These are phyloP conservation scores for Raffaelea arxii DNA, from an alignment of 2,329 filamentous ascomycete genomes.

Conservation along the genomic window DNA sequence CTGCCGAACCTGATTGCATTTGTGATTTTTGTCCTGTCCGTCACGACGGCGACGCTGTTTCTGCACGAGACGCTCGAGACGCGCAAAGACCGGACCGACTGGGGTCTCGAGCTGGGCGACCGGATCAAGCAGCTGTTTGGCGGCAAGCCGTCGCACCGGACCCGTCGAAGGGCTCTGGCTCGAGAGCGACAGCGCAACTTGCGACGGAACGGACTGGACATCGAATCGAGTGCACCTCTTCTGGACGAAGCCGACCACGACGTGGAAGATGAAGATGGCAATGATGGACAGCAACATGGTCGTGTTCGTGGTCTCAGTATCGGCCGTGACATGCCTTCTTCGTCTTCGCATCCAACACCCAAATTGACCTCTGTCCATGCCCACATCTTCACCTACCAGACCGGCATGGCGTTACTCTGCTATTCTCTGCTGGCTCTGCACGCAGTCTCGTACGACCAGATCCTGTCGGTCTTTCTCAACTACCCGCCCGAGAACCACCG, in stretches of 20 bases:
- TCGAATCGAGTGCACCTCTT: slow-evolving; percentile 47
- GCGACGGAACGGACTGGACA: too few relatives aligned
- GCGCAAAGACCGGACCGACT: slow-evolving; percentile 59
- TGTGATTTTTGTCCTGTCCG: slow-evolving; percentile 67
- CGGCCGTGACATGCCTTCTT: background rate
- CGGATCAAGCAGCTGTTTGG: slow-evolving; percentile 38
- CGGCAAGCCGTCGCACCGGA: slow-evolving; percentile 4
- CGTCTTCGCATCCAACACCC: background rate
- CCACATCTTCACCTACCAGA: slow-evolving; percentile 21
- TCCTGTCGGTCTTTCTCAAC: slow-evolving; percentile 82
- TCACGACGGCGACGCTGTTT: slow-evolving; percentile 66
- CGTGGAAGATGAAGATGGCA: background rate
- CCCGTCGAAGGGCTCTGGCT: too few relatives aligned
- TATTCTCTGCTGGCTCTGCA: slow-evolving; percentile 80
- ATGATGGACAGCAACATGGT: background rate
- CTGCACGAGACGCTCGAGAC: slow-evolving; percentile 74
- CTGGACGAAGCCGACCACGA: slow-evolving; percentile 20
- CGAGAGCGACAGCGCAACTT: too few relatives aligned
- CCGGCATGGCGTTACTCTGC: slow-evolving; percentile 41
- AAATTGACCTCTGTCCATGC: background rate
- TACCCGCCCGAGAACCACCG: slow-evolving; percentile 51
- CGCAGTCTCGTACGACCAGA: slow-evolving; percentile 75
- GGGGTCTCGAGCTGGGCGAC: slow-evolving; percentile 64
- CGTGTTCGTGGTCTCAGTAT: too few relatives aligned
- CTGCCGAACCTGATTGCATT: slow-evolving; percentile 76